phyloP scores from a whole-genome alignment of 257 asterid species.

The Salvia splendens region DNA sequence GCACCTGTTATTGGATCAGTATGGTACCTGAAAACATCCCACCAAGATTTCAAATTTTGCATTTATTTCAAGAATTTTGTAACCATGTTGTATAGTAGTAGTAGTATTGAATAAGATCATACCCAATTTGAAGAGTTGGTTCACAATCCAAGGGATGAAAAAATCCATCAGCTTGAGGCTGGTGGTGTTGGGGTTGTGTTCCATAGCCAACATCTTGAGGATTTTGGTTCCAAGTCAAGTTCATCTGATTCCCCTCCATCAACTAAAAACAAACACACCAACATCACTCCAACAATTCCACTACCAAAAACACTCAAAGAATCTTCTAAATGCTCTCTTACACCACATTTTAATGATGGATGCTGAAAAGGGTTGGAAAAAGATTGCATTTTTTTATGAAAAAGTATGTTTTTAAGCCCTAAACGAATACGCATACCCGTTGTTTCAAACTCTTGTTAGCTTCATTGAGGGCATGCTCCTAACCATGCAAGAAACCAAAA shows the following conservation, averaged over 20 bases:
- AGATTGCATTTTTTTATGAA: too few species aligned
- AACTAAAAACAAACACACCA: conserved; percentile 40
- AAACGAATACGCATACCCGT: conserved; percentile 52
- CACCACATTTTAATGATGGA: not conserved
- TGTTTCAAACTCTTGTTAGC: conserved; percentile 88
- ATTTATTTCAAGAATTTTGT: too few species aligned
- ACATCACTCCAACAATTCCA: not conserved
- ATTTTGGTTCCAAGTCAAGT: conserved; percentile 80
- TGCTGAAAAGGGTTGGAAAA: too few species aligned
- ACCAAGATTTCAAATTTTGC: too few species aligned
- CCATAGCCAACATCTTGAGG: conserved; percentile 72
- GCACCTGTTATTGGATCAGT: conserved; percentile 60
- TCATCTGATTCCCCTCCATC: conserved; percentile 81
- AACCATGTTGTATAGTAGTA: too few species aligned
- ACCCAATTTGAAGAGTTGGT: conserved; percentile 96
- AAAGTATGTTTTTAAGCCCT: too few species aligned
- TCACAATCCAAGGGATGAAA: conserved; percentile 86
- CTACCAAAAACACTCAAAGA: not conserved
- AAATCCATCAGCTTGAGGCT: conserved; percentile 64
- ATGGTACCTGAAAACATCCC: conserved; percentile 59
- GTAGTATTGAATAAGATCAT: too few species aligned
- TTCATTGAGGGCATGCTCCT: conserved; percentile 94
- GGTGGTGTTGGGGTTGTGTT: conserved; percentile 53
- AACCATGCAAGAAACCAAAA: conserved; percentile 29
- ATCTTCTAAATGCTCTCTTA: conserved; percentile 3